A percentile compares a stretch with the other conserved stretches of the same genome.
Conservation (phyloP, 164 flowering plant species). For the Vitis rotundifolia region DNA sequence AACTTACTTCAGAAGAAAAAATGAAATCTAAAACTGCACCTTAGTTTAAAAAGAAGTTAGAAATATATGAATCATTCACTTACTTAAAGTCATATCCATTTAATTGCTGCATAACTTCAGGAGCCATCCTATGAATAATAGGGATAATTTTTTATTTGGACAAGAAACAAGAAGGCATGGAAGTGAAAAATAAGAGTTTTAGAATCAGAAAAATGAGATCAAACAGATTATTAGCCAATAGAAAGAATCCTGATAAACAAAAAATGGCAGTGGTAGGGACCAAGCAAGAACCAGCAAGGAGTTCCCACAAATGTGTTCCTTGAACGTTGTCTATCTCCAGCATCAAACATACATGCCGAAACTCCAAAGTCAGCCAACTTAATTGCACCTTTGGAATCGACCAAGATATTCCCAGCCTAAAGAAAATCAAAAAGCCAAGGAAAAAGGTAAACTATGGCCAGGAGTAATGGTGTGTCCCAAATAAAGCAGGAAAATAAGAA, state of each 20-base stretch:
- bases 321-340: conserved; percentile 88
- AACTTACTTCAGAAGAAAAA: neutral
- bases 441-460: neutral
- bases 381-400: conserved; percentile 77
- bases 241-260: neutral
- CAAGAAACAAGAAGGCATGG: neutral
- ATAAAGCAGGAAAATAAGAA: neutral
- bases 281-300: conserved; percentile 83
- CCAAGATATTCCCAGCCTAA: conserved; percentile 93
- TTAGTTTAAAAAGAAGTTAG: neutral
- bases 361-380: conserved; percentile 97
- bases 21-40: neutral
- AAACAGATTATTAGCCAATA: neutral
- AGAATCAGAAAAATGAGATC: neutral
- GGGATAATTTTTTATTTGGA: neutral
- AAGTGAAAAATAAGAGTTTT: neutral
- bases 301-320: conserved; percentile 98
- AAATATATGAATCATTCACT: conserved; percentile 25
- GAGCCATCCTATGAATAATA: conserved; percentile 83
- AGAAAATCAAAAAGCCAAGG: conserved; percentile 6
- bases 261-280: neutral
- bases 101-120: conserved; percentile 97
- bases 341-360: conserved; percentile 94
- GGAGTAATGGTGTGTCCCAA: too few relatives aligned
- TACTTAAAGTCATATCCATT: conserved; percentile 98